Base-by-base conservation (phyloP, 2,329 filamentous ascomycete genomes). In the Microcyclospora tardicrescens region DNA sequence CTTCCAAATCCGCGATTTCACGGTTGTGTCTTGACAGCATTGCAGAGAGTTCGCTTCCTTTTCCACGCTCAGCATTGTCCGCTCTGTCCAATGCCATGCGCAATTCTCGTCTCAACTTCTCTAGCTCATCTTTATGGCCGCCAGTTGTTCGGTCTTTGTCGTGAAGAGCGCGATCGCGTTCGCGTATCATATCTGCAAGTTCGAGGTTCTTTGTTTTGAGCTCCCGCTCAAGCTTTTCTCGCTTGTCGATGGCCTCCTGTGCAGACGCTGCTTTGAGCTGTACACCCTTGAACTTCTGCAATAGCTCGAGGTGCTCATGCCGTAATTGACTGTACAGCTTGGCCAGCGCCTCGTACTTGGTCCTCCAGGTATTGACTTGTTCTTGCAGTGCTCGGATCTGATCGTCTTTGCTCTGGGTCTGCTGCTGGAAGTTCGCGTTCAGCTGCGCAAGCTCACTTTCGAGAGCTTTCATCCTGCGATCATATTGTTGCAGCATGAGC, bases 181-280 rank as follows among this genome's bases (percentile, higher is more conserved):
- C 91, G 33, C 91, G 77, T 48, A 98, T 98, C 91, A 98, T 96
- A 60, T 96, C 86, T 27, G 91, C 91, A 44, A 98, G 66, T 61
- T 98, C 91, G n/a, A 98, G 69, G 58, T 98, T 98, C 75, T 98
- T 98, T 24, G 89, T 95, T 74, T 98, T 98, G 60, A 98, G 82
- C 65, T 98, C 91, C 28, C 89, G 81, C 66, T 96, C 86, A 37
- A 98, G 72, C 68, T 93, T 94, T 66, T 98, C 91, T 8, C 89
- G 80, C 51, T 76, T 79, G 41, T 96, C 91, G 46, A 96, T 94
- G 1, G 91, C 91, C 65, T 98, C 91, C 58, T 96, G 89, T 0
- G 91, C 91, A 5, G 87, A 96, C 12, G 89, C 86, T 2, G 91
- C 91, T 70, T 96, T 98, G 46, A 96, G 72, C 61, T 96, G 93